Evolutionary conservation across 768 basidiomycete species (phyloP).

Genomic region (Termitomyces sp.): DNA sequence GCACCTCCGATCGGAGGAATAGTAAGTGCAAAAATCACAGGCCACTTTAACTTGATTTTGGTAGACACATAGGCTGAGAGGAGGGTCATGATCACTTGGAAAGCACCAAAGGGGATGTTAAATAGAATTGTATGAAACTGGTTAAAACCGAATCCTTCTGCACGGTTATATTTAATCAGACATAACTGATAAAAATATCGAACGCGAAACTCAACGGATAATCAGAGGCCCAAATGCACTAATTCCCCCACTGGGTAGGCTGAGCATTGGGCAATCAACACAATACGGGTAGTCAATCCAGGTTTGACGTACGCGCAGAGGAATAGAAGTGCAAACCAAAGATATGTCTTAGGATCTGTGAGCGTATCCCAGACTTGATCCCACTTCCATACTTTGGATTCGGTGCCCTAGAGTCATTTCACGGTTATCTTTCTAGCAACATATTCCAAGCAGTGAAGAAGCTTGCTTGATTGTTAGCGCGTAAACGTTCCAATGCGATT

Average conservation of each 20-base stretch:
- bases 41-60: slow-evolving; percentile 32
- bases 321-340: slow-evolving; percentile 36
- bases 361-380: slow-evolving; percentile 33
- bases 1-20: slow-evolving; percentile 34
- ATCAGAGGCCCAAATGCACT: slow-evolving; percentile 38
- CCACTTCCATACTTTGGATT: slow-evolving; percentile 41
- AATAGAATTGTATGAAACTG: slow-evolving; percentile 38
- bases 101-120: slow-evolving; percentile 39
- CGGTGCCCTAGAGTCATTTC: slow-evolving; percentile 24
- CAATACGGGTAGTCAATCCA: neutral
- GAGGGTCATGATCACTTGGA: slow-evolving; percentile 35
- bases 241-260: slow-evolving; percentile 34
- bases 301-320: slow-evolving; percentile 28
- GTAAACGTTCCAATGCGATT: slow-evolving; percentile 33
- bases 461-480: slow-evolving; percentile 33
- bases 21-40: slow-evolving; percentile 28
- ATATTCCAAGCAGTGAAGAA: neutral
- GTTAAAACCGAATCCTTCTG: slow-evolving; percentile 36
- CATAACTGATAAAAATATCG: neutral
- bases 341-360: slow-evolving; percentile 35
- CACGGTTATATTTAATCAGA: neutral
- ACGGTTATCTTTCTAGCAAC: neutral
- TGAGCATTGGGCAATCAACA: slow-evolving; percentile 8
- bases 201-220: slow-evolving; percentile 20
- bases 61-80: slow-evolving; percentile 28